These are phyloP conservation scores for Fusarium denticulatum DNA, from an alignment of 2,329 filamentous ascomycete species.

Conservation along the genomic window DNA sequence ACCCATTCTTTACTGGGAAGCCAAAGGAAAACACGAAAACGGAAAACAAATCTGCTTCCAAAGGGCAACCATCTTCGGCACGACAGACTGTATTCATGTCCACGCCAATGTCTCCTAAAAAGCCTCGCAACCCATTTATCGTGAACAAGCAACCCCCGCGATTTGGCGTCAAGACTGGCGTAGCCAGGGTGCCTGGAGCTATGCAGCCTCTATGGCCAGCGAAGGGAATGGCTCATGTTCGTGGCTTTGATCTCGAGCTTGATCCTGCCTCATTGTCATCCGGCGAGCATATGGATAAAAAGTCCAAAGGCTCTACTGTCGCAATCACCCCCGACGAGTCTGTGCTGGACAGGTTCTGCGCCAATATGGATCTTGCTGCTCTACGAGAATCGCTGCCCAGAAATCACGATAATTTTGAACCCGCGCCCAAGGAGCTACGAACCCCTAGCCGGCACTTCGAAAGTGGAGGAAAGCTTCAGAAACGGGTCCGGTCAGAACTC, in stretches of 20 bases:
- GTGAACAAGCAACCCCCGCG: constrained; percentile 49
- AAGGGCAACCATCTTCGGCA: constrained; percentile 40
- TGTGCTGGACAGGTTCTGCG: constrained; percentile 49
- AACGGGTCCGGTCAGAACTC: constrained; percentile 59
- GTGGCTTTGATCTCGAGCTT: constrained; percentile 51
- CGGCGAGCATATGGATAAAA: constrained; percentile 47
- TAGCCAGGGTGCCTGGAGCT: constrained; percentile 71
- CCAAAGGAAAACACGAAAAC: constrained; percentile 41
- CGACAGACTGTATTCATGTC: constrained; percentile 60
- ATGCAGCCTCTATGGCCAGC: constrained; percentile 77
- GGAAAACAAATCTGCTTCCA: constrained; percentile 26
- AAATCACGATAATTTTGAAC: constrained; percentile 53
- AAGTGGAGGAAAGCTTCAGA: constrained; percentile 64
- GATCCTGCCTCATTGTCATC: not conserved
- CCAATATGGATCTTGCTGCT: constrained; percentile 40
- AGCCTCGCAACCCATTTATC: constrained; percentile 45
- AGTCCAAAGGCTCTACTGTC: constrained; percentile 61
- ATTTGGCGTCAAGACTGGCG: constrained; percentile 57
- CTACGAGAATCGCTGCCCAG: constrained; percentile 44
- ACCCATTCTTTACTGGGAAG: constrained; percentile 57
- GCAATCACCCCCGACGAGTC: constrained; percentile 55
- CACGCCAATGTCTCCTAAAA: constrained; percentile 63
- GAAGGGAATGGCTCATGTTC: constrained; percentile 70
- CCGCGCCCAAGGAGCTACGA: constrained; percentile 60
- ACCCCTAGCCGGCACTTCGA: constrained; percentile 67